These are phyloP conservation scores for Eucalyptus polyanthemos DNA, from an alignment of 345 rosid genomes.

Conservation along the genomic window DNA sequence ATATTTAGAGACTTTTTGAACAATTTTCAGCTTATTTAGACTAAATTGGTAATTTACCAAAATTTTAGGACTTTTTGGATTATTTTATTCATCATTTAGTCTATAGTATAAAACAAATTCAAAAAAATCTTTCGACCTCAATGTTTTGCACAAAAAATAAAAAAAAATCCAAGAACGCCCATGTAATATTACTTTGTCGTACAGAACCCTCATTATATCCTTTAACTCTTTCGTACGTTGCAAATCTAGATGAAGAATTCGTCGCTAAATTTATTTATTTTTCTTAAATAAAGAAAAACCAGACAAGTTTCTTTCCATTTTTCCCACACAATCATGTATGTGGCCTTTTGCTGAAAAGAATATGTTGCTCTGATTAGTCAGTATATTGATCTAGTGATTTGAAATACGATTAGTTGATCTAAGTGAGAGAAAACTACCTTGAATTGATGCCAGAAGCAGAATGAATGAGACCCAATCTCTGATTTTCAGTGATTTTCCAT, in stretches of 20 bases:
- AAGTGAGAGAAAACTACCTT: not conserved
- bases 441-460: not conserved
- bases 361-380: not conserved
- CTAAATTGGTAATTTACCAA: no score
- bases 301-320: not conserved
- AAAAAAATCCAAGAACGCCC: not conserved
- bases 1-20: no score
- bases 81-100: not conserved
- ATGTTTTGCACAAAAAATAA: not conserved
- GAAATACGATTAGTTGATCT: not conserved
- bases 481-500: not conserved
- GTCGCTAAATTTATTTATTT: not conserved
- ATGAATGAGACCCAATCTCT: not conserved
- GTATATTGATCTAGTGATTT: not conserved
- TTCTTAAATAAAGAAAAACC: not conserved
- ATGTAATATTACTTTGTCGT: no score
- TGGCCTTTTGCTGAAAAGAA: not conserved
- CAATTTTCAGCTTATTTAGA: no score
- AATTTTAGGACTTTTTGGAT: rapidly evolving
- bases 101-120: not conserved
- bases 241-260: not conserved
- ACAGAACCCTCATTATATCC: not conserved
- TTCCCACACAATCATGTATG: not conserved
- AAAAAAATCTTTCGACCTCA: not conserved
- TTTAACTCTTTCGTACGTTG: not conserved